Base-by-base conservation (phyloP, 78 protist genomes). In the Cavenderia fasciculata region DNA sequence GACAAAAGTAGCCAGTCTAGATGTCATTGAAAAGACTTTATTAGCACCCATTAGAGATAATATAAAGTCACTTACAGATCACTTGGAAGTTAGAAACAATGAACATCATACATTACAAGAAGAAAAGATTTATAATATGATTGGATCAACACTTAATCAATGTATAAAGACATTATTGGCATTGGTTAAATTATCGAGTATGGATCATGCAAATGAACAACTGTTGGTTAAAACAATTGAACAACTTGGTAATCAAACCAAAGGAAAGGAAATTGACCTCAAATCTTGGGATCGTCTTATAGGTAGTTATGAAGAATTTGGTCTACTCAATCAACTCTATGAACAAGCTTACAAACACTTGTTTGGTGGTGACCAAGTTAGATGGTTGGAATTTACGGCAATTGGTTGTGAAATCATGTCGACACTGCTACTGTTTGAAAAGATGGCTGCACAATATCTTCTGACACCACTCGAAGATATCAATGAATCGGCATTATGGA, bases 231-330 rank as follows among this genome's bases (percentile, higher is more conserved):
- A 11, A 56, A 19, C 12, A 23, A 43, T 49, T 57, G 68, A 23
- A 4, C 59, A n/a, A 41, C 6, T 62, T 61, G 61, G 33, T 21
- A 34, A 49, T 49, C 33, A 47, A 8, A 2, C 75, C 12, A 23
- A 1, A 36, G 31, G 70, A 25, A 19, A 25, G 47, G 87, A 77
- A 33, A 27, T 77, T 5, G 62, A 59, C 36, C 7, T 77, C 4
- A 59, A 34, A 8, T 27, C 31, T 47, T 77, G 87, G 87, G 87
- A 77, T 63, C 43, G 44, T 47, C 27, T 77, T 6, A 61, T 77
- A 10, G 87, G 87, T 36, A 52, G 74, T 6, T 77, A 77, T 63
- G 87, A 77, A 49, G 18, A 34, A 2, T 77, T 77, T 77, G 87
- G 87, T 47, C 19, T 18, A 34, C 36, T 77, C 8, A 77, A 51